Evolutionary conservation across 345 rosid genomes (phyloP).

Genomic region (Pseudoturritis turrita): DNA sequence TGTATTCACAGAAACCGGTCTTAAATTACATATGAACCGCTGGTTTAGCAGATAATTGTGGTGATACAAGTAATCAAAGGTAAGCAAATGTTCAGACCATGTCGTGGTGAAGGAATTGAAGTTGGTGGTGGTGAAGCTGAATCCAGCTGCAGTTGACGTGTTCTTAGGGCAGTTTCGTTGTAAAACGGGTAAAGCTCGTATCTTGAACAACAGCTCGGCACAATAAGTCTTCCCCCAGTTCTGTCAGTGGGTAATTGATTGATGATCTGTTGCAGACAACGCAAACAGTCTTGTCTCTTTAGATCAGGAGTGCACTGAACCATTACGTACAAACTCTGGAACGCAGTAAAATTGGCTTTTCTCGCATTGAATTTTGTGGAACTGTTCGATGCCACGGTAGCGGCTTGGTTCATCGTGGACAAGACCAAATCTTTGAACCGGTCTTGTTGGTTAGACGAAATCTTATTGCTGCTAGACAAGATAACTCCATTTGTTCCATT

Average conservation of each 20-base stretch:
- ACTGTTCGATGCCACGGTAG: neutral
- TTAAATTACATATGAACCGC: neutral
- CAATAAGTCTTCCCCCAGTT: conserved; percentile 23
- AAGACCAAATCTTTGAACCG: neutral
- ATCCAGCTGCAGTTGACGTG: neutral
- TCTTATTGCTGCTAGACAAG: neutral
- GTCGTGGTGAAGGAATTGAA: neutral
- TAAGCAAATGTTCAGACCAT: neutral
- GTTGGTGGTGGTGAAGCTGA: neutral
- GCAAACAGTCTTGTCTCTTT: neutral
- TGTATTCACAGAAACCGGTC: conserved; percentile 1
- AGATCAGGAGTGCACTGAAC: conserved; percentile 50
- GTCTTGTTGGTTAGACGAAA: neutral
- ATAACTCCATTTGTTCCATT: neutral
- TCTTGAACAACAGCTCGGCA: conserved; percentile 33
- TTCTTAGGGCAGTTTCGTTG: neutral
- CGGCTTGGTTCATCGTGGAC: neutral
- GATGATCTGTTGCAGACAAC: conserved; percentile 15
- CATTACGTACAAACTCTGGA: conserved; percentile 19
- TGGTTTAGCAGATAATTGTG: neutral
- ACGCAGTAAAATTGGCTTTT: neutral
- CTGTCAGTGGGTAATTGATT: neutral
- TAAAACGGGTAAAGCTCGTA: conserved; percentile 31
- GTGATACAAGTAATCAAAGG: neutral
- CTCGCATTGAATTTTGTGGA: conserved; percentile 21